Base-by-base conservation (phyloP, 139 green algal genomes). In the Tetratostichococcus sp. region DNA sequence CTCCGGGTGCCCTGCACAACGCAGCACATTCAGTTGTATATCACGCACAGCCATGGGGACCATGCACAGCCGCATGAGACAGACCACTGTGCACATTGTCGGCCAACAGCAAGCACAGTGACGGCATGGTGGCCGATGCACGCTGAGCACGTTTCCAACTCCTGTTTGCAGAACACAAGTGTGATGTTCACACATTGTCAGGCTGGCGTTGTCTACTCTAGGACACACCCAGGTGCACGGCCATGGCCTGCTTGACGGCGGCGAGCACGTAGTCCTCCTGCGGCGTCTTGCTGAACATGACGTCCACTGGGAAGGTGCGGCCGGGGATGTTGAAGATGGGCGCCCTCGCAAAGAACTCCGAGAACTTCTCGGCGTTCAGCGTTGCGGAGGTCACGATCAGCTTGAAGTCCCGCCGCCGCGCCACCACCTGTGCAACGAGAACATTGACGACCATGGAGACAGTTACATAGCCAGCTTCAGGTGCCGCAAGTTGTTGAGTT, bases 361-460 rank as follows among this genome's bases (percentile, higher is more conserved):
- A 75, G 80, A 97, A 97, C 88, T 94, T 96, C 0, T 88, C 70
- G 23, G 93, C 72, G 75, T 97, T 91, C 35, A 99, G 86, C 1
- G 95, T 99, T 76, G 95, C 95, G 17, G 87, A 95, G 21, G 95
- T 99, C 35, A 99, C 95, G 35, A 99, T 97, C 39, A 99, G 91
- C 72, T 89, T 87, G 85, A 99, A 97, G 87, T 99, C 95, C 11
- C 91, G 83, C 23, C 94, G 85, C 65, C 82, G 70, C 4, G 90
- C 87, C 43, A 95, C 89, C 39, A 96, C 89, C 81, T 89, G 73
- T 11, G 21, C 67, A 34, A 19, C 67, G 14, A 72, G 21, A 31
- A 34, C 66, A 39, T 31, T 28, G n/a, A 32, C 22, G 59, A 25
- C 70, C 70, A 39, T 78, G 6, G 50, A 1, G 31, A 58, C 70